Evolutionary conservation across 2,329 filamentous ascomycete genomes (phyloP), one percentile per base, ranked within the genome.

Genomic region (Colletotrichum tabaci): DNA sequence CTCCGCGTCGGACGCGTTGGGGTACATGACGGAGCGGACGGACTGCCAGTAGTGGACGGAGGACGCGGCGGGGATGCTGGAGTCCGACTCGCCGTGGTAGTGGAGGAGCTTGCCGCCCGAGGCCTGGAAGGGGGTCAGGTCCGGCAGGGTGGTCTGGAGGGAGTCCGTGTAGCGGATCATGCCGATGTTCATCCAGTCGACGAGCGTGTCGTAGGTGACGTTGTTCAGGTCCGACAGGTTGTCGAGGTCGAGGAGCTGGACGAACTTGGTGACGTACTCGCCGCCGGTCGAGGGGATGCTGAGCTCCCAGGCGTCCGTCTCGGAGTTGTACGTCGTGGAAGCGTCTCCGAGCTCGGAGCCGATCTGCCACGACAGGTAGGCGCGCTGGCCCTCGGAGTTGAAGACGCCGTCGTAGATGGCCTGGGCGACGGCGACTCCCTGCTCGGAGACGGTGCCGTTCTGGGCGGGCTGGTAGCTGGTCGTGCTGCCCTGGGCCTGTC

Each of bases 1-100:
- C 9, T 62, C 52, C 16, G 55, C 66, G 38, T 69, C 66, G 18
- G 52, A 53, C 6, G 38, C 13, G 10, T 60, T 47, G 16, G 0
- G 88, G 87, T 23, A 90, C 76, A 4, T 75, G 75, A 49, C 85
- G 84, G 46, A 90, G 88, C 3, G 86, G 85, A 65, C 90, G 82
- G 78, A 69, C 12, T 69, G 66, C 66, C 83, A 86, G 81, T 89
- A 91, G 75, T 84, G 86, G 1, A 89, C 84, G 0, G 87, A 89
- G 0, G 86, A 88, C 6, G 82, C 87, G 1, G 88, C 77, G 1
- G 88, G 88, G 71, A 91, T 81, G 8, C 82, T 84, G 16, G 82
- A 77, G 77, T 90, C 89, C 0, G 84, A 86, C 77, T 90, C 87
- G 63, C 88, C 88, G 78, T 90, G 88, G 80, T 84, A 89, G 77